Evolutionary conservation across 2,329 filamentous ascomycete species (phyloP), one percentile per base, ranked within the genome.

Genomic region (Fusarium lyarnte): DNA sequence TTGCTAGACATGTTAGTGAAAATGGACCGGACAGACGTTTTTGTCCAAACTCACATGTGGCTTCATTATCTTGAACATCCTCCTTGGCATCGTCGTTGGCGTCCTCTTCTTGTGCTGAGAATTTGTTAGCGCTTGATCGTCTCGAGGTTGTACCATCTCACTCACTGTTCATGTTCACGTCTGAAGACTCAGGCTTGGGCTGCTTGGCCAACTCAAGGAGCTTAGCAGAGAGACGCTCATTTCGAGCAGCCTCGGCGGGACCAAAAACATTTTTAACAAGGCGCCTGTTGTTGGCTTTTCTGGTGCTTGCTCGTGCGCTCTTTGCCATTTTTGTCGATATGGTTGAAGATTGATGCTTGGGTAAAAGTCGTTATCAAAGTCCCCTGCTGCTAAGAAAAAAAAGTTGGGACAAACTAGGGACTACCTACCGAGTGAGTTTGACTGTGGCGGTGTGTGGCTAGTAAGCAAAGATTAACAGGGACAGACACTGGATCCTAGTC

Each of bases 211-310:
- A 82, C 80, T 95, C 94, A 78, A 95, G 87, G 67, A 98, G 87
- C 84, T 96, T 97, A 69, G 93, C 92, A 42, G 94, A 94, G 39
- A 98, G 89, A 74, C 95, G 91, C 82, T 95, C 92, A 58, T 91
- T 92, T 76, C 95, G 90, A 49, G 93, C 94, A 77, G 88, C 85
- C 81, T 95, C 94, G 61, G 91, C 90, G 21, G 95, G 95, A 3
- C 92, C 93, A 83, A 97, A 98, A 74, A 98, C 92, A 73, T 90
- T 90, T 74, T 89, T 86, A 82, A 95, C 95, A 73, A 97, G 88
- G 77, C 89, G 91, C 76, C 89, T 87, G 84, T 94, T 94, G 86
- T 98, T 98, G 78, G 88, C 87, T 86, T 98, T 98, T 78, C 87
- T 90, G 74, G 89, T 86, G 80, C 92, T 97, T 74, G 95, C 89